Conservation (phyloP, 805 yeast genomes). For the Millerozyma miso region DNA sequence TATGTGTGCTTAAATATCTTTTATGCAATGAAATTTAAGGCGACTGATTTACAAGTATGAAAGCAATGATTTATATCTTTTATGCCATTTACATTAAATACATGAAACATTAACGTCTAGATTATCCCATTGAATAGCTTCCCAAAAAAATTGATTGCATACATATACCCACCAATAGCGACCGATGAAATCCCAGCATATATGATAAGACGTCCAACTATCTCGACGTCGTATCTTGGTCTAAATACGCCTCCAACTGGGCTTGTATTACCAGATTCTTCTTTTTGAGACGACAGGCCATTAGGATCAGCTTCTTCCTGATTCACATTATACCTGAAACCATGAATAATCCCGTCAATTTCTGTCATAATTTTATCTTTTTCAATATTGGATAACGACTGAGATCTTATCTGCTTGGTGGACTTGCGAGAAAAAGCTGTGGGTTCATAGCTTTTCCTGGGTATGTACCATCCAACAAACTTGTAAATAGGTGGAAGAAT, state of each 20-base stretch:
- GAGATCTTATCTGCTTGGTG: slow-evolving; percentile 32
- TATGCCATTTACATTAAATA: no score
- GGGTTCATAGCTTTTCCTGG: slow-evolving; percentile 33
- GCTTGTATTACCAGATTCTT: slow-evolving; percentile 5
- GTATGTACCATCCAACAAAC: slow-evolving; percentile 33
- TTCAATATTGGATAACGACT: slow-evolving; percentile 35
- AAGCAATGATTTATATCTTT: no score
- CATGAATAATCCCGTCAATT: slow-evolving; percentile 20
- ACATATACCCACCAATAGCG: slow-evolving; percentile 44
- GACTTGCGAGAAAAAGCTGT: slow-evolving; percentile 33
- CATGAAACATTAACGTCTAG: no score
- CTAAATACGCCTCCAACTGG: slow-evolving; percentile 45
- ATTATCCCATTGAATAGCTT: slow-evolving; percentile 2
- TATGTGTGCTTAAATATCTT: no score
- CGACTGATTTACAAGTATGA: no score
- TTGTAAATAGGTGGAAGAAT: slow-evolving; percentile 59
- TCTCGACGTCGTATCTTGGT: slow-evolving; percentile 69
- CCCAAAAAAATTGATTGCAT: slow-evolving; percentile 15
- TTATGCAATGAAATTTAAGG: no score
- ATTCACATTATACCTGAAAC: slow-evolving; percentile 16
- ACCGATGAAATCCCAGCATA: slow-evolving; percentile 75
- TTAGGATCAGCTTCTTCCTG: slow-evolving; percentile 15
- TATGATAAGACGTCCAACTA: slow-evolving; percentile 69
- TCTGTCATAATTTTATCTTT: slow-evolving; percentile 21
- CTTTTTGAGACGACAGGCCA: background rate